Evolutionary conservation across 768 basidiomycete genomes (phyloP).

Genomic region (Suillus fuscotomentosus): DNA sequence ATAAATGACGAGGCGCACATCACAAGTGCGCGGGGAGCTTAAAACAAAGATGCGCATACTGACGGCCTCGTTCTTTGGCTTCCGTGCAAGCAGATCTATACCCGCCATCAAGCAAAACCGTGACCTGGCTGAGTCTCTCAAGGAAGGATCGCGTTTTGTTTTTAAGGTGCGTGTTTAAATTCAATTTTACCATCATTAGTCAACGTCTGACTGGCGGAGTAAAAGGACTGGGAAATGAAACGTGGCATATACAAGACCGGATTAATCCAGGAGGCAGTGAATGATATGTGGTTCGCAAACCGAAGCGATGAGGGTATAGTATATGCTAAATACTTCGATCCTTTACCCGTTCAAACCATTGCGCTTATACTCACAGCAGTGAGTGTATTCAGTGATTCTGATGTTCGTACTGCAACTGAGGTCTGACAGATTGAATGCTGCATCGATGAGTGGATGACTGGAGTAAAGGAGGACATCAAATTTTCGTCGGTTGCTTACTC

Average conservation of each 20-base stretch:
- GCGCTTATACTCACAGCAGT: slow-evolving; percentile 5
- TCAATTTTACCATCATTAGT: not conserved
- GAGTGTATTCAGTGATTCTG: not conserved
- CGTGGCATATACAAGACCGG: slow-evolving; percentile 25
- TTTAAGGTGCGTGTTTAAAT: slow-evolving; percentile 5
- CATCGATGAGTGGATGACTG: slow-evolving; percentile 13
- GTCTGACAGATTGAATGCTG: slow-evolving; percentile 12
- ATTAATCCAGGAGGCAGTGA: slow-evolving; percentile 23
- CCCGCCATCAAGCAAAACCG: not conserved
- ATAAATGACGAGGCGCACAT: not conserved
- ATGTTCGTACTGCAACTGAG: not conserved
- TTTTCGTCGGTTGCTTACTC: slow-evolving; percentile 8
- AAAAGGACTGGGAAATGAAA: slow-evolving; percentile 4
- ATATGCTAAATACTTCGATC: slow-evolving; percentile 22
- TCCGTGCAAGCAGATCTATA: not conserved
- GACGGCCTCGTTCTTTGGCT: not conserved
- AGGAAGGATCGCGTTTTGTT: slow-evolving; percentile 8
- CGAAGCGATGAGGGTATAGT: slow-evolving; percentile 23
- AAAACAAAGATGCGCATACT: not conserved
- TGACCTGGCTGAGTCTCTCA: slow-evolving; percentile 4
- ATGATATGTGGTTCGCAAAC: slow-evolving; percentile 27
- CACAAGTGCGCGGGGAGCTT: not conserved
- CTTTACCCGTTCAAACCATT: slow-evolving; percentile 8
- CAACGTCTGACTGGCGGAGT: not conserved
- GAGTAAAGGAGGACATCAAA: slow-evolving; percentile 9